phyloP scores from a whole-genome alignment of 192 early-diverging fungal genomes.

The Coemansia sp. region DNA sequence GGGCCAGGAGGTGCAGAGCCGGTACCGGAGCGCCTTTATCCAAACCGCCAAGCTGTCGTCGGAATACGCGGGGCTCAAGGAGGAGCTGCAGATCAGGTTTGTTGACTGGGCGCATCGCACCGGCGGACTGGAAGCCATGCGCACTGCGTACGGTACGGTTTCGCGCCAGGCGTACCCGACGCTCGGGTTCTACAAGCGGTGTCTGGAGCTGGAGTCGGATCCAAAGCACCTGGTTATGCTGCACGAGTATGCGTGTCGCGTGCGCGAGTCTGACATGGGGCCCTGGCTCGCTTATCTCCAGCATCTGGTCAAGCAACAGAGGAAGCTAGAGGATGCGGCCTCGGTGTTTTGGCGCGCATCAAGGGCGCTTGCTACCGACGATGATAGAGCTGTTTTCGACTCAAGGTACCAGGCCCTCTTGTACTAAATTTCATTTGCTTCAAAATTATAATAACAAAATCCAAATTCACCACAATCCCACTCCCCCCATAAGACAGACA shows the following conservation, averaged over 20 bases:
- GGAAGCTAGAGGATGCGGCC: constrained; percentile 19
- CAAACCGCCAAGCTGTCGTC: constrained; percentile 52
- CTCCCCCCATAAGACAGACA: too few species aligned
- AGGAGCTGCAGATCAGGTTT: constrained; percentile 58
- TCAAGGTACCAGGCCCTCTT: constrained; percentile 22
- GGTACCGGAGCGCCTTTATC: constrained; percentile 54
- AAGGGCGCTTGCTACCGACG: constrained; percentile 9
- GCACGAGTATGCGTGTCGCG: constrained; percentile 40
- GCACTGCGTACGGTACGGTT: constrained; percentile 56
- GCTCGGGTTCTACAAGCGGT: constrained; percentile 60
- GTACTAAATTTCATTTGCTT: neutral
- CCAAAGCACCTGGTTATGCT: constrained; percentile 12
- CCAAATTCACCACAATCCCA: too few species aligned
- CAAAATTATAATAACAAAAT: neutral
- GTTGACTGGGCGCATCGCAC: constrained; percentile 57
- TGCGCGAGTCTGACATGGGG: constrained; percentile 15
- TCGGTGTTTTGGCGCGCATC: constrained; percentile 41
- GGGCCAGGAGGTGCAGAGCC: constrained; percentile 49
- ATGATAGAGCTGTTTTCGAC: constrained; percentile 10
- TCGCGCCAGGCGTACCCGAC: constrained; percentile 62
- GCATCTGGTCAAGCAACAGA: constrained; percentile 15
- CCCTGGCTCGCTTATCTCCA: constrained; percentile 42
- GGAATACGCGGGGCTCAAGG: constrained; percentile 51
- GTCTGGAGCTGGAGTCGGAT: constrained; percentile 62
- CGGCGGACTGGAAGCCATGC: constrained; percentile 49